A percentile compares a stretch with the other conserved stretches of the same genome.
phyloP scores from a whole-genome alignment of 2,329 filamentous ascomycete species.

The Venturia nashicola region DNA sequence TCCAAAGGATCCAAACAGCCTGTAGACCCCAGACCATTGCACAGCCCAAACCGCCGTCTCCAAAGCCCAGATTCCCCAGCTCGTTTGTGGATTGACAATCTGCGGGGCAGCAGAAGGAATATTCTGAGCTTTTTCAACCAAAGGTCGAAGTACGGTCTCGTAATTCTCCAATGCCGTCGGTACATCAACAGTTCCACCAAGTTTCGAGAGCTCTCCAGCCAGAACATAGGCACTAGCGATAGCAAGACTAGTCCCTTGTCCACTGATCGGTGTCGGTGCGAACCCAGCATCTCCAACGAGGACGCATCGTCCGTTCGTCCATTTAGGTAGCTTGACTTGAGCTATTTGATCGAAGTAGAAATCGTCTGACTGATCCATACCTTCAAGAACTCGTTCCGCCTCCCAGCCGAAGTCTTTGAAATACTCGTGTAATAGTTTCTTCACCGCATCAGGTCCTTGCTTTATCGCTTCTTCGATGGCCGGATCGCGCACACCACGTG shows the following conservation, averaged over 20 bases:
- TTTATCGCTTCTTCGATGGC: slow-evolving; percentile 21
- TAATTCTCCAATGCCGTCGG: slow-evolving; percentile 3
- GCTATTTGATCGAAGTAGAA: slow-evolving; percentile 8
- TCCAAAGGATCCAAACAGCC: background rate
- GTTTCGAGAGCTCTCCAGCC: slow-evolving; percentile 6
- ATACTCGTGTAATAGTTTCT: slow-evolving; percentile 14
- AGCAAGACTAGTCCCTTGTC: slow-evolving; percentile 12
- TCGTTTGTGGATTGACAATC: slow-evolving; percentile 4
- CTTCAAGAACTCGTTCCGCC: slow-evolving; percentile 8
- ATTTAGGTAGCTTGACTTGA: slow-evolving; percentile 8
- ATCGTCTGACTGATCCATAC: slow-evolving; percentile 8
- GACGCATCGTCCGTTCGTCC: slow-evolving; percentile 4
- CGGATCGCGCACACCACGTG: slow-evolving; percentile 14
- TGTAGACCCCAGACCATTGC: background rate
- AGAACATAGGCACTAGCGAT: slow-evolving; percentile 7
- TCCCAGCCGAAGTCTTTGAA: slow-evolving; percentile 9
- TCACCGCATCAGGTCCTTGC: slow-evolving; percentile 14
- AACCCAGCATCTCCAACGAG: slow-evolving; percentile 26
- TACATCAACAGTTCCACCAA: background rate
- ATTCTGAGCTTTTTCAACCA: slow-evolving; percentile 1
- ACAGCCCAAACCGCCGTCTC: background rate
- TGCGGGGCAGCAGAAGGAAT: slow-evolving; percentile 2
- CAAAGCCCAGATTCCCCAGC: slow-evolving; percentile 3
- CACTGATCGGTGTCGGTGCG: slow-evolving; percentile 22
- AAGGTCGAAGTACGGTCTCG: slow-evolving; percentile 6